These are phyloP conservation scores for Alisma plantagoaquatica DNA, from an alignment of 106 monocot species.

Conservation along the genomic window DNA sequence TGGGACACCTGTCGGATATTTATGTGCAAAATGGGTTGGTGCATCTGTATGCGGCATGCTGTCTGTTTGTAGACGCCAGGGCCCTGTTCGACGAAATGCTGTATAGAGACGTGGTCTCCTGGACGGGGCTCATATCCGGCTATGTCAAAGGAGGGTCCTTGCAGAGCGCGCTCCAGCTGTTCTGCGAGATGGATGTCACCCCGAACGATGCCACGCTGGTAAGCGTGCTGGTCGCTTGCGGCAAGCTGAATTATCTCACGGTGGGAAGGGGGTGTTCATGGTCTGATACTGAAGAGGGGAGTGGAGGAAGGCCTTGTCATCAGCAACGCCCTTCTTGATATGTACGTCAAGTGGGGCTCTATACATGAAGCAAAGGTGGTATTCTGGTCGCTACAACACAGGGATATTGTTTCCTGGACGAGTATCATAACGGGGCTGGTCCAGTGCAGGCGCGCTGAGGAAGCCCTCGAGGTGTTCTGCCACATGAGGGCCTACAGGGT, in stretches of 20 bases:
- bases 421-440: conserved; percentile 45
- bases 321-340: conserved; percentile 59
- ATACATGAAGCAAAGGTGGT: conserved; percentile 36
- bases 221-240: conserved; percentile 41
- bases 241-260: conserved; percentile 16
- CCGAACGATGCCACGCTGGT: conserved; percentile 55
- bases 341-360: conserved; percentile 53
- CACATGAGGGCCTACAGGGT: conserved; percentile 56
- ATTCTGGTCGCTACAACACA: conserved; percentile 27
- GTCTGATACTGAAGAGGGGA: conserved; percentile 26
- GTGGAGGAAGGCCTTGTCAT: conserved; percentile 5
- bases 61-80: conserved; percentile 38
- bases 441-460: conserved; percentile 47
- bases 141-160: conserved; percentile 60
- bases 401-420: conserved; percentile 59
- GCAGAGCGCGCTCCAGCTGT: conserved; percentile 27
- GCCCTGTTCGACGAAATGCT: conserved; percentile 57
- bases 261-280: conserved; percentile 46
- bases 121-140: conserved; percentile 90
- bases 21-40: conserved; percentile 67
- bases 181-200: conserved; percentile 41
- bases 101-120: conserved; percentile 63
- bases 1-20: conserved; percentile 48
- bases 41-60: conserved; percentile 70
- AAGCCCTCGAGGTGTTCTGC: conserved; percentile 63